phyloP scores from a whole-genome alignment of 129 eudicot species.

The Heracleum sosnowskyi region DNA sequence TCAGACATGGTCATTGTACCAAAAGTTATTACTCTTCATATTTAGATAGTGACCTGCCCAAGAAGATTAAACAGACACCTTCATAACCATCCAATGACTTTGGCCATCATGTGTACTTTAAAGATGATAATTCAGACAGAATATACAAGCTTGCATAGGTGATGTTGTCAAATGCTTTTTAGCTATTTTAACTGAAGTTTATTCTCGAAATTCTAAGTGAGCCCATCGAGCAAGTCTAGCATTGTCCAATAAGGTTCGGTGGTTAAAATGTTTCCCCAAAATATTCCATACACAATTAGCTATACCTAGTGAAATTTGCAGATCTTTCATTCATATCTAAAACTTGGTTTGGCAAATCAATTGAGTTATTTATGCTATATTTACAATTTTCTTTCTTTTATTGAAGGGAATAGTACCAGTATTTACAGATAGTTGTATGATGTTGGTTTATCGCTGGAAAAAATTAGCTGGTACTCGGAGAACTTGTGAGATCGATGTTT shows the following conservation, averaged over 20 bases:
- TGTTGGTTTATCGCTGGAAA: slow-evolving; percentile 30
- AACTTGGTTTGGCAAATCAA: neutral
- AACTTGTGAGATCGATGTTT: slow-evolving; percentile 32
- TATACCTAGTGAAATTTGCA: neutral
- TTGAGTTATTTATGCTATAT: neutral
- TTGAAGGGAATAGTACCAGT: slow-evolving; percentile 32
- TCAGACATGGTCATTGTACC: neutral
- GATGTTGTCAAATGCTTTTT: neutral
- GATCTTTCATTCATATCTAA: neutral
- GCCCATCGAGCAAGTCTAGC: neutral
- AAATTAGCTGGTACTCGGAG: slow-evolving; percentile 12
- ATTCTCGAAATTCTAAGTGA: neutral
- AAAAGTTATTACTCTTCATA: neutral
- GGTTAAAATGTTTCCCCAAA: neutral
- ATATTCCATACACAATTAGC: neutral
- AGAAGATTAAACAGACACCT: neutral
- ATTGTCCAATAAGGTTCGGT: neutral
- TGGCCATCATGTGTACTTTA: neutral
- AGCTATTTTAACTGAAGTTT: neutral
- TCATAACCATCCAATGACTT: neutral
- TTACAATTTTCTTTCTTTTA: neutral
- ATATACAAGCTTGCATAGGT: neutral
- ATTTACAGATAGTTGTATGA: slow-evolving; percentile 14
- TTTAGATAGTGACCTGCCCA: neutral
- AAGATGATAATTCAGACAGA: neutral